Evolutionary conservation across 768 basidiomycete species (phyloP).

Genomic region (Lepiota venenata): DNA sequence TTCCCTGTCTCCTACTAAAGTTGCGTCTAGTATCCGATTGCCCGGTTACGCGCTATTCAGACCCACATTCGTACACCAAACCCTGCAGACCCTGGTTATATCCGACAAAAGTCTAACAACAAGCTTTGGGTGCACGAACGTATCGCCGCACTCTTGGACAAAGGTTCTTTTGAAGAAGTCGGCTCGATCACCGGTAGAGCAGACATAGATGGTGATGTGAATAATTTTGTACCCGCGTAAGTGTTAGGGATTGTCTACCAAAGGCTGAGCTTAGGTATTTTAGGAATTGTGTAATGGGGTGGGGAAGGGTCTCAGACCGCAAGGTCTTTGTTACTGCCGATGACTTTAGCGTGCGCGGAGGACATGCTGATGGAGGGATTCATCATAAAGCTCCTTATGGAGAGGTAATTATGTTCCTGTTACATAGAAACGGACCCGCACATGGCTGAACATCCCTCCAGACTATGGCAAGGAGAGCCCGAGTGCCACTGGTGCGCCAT

Average conservation of each 20-base stretch:
- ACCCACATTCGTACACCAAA: constrained; percentile 28
- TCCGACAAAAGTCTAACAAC: constrained; percentile 32
- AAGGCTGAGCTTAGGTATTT: background rate
- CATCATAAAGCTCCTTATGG: constrained; percentile 35
- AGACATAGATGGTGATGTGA: constrained; percentile 22
- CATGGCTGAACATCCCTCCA: constrained; percentile 10
- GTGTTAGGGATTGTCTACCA: constrained; percentile 3
- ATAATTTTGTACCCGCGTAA: constrained; percentile 34
- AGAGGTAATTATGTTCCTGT: constrained; percentile 23
- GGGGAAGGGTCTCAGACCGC: constrained; percentile 28
- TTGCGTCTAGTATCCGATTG: constrained; percentile 24
- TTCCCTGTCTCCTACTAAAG: background rate
- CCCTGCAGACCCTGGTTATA: constrained; percentile 33
- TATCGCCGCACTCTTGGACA: constrained; percentile 28
- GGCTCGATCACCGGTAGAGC: constrained; percentile 36
- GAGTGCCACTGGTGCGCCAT: constrained; percentile 31
- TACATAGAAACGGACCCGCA: background rate
- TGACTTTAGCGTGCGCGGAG: constrained; percentile 40
- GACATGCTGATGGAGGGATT: constrained; percentile 41
- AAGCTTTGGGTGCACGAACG: constrained; percentile 41
- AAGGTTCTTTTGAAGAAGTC: constrained; percentile 30
- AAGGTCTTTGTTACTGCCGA: constrained; percentile 38
- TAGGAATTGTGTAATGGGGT: constrained; percentile 37
- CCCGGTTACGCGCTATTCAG: constrained; percentile 28
- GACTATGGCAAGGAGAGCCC: constrained; percentile 29